Conservation (phyloP, 2,329 filamentous ascomycete genomes). For the Gyromitra esculenta region DNA sequence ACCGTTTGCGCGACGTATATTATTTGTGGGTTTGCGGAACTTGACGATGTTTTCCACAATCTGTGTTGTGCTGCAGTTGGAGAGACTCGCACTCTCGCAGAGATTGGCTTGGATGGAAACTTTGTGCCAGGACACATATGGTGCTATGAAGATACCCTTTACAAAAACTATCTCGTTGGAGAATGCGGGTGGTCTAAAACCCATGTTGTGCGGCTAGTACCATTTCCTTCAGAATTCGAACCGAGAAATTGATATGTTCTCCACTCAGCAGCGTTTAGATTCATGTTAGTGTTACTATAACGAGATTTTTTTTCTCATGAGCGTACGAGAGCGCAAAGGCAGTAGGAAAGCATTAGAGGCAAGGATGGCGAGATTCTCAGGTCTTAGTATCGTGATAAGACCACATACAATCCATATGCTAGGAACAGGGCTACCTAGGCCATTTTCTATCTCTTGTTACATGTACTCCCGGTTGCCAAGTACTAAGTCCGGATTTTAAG, state of each 20-base stretch:
- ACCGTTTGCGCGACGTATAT: constrained; percentile 27
- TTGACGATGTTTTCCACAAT: constrained; percentile 17
- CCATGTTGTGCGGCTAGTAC: constrained; percentile 2
- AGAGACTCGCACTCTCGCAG: background rate
- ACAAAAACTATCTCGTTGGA: background rate
- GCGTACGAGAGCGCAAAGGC: too few species aligned
- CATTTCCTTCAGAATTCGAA: constrained; percentile 6
- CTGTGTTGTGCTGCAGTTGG: constrained; percentile 6
- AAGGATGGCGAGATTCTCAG: too few species aligned
- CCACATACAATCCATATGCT: too few species aligned
- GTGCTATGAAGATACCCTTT: background rate
- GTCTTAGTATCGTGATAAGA: too few species aligned
- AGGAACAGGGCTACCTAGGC: too few species aligned
- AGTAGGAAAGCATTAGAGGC: too few species aligned
- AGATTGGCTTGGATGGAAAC: constrained; percentile 3
- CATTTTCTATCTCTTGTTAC: too few species aligned
- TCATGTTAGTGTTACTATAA: background rate
- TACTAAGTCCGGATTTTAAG: too few species aligned
- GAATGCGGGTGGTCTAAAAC: background rate
- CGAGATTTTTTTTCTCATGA: too few species aligned
- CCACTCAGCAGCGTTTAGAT: background rate
- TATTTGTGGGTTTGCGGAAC: constrained; percentile 7
- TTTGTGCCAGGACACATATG: background rate
- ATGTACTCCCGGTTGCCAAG: too few species aligned
- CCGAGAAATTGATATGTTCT: background rate